Evolutionary conservation across 2,329 filamentous ascomycete genomes (phyloP).

Genomic region (Paraphoma sp.): DNA sequence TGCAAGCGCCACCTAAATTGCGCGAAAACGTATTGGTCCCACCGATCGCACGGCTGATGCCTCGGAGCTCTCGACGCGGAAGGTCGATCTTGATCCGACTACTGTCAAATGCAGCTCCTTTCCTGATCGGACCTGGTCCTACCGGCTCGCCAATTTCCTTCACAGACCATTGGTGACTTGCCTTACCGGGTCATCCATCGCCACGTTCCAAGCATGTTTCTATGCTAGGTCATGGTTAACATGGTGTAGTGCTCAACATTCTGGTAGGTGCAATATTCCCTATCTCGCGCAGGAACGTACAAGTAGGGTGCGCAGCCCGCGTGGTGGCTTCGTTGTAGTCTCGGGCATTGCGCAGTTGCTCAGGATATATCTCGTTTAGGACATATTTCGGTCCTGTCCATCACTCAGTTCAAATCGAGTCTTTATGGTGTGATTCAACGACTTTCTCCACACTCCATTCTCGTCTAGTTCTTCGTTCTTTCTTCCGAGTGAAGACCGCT

Average conservation of each 20-base stretch:
- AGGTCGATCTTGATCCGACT: constrained; percentile 21
- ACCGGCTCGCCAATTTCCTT: constrained; percentile 3
- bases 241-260: constrained; percentile 22
- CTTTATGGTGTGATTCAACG: constrained; percentile 1
- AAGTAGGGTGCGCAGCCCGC: constrained; percentile 1
- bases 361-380: constrained; percentile 1
- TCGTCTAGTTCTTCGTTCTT: not conserved
- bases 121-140: constrained; percentile 12
- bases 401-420: not conserved
- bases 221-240: constrained; percentile 8
- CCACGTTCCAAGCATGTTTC: constrained; percentile 16
- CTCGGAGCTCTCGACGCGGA: constrained; percentile 18
- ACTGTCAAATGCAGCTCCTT: constrained; percentile 15
- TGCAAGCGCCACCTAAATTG: constrained; percentile 9
- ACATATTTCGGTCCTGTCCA: constrained; percentile 2
- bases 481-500: not conserved
- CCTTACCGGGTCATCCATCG: constrained; percentile 5
- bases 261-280: constrained; percentile 20
- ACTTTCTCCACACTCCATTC: not conserved
- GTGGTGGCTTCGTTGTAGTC: constrained; percentile 1
- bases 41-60: constrained; percentile 8
- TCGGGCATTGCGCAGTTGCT: not conserved
- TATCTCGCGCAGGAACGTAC: constrained; percentile 1
- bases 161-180: constrained; percentile 7
- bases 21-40: constrained; percentile 11